Percentiles rank a stretch among this genome's conserved stretches.
These are phyloP conservation scores for Wickerhamomyces sp. DNA, from an alignment of 1,139 yeast genomes.

Conservation along the genomic window DNA sequence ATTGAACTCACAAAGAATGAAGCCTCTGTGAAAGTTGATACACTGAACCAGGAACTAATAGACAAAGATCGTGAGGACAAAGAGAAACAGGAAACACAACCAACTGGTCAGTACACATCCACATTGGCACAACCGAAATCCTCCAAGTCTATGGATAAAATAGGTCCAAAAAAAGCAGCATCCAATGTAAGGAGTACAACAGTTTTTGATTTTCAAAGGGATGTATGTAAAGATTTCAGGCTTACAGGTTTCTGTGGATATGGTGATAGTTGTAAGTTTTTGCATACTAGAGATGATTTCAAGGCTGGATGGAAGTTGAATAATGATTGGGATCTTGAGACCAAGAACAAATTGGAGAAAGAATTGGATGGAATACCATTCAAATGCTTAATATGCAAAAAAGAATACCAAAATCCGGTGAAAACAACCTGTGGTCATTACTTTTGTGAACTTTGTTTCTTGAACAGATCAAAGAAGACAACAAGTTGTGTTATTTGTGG, in stretches of 20 bases:
- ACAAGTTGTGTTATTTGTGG: slow-evolving; percentile 56
- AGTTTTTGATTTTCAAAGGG: slow-evolving; percentile 87
- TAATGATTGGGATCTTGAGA: slow-evolving; percentile 63
- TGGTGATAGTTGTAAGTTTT: slow-evolving; percentile 96
- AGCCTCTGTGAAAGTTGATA: slow-evolving; percentile 33
- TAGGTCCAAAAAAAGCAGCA: slow-evolving; percentile 34
- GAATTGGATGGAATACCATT: slow-evolving; percentile 43
- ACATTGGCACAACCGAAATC: slow-evolving; percentile 20
- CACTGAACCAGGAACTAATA: slow-evolving; percentile 29
- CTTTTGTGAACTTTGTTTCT: slow-evolving; percentile 63
- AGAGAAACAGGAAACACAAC: slow-evolving; percentile 2
- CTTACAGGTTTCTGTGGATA: slow-evolving; percentile 96
- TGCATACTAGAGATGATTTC: slow-evolving; percentile 87
- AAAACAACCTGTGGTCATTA: slow-evolving; percentile 63
- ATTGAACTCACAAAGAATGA: slow-evolving; percentile 19
- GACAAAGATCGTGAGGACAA: slow-evolving; percentile 17
- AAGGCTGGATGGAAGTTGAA: slow-evolving; percentile 65
- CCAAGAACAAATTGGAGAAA: slow-evolving; percentile 12
- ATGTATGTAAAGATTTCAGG: slow-evolving; percentile 87
- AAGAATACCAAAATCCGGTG: slow-evolving; percentile 54
- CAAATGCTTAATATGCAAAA: slow-evolving; percentile 60
- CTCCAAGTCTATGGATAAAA: slow-evolving; percentile 17
- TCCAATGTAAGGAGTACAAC: slow-evolving; percentile 64
- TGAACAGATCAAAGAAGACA: slow-evolving; percentile 42
- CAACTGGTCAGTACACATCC: no score